Base-by-base conservation (phyloP, 2,329 filamentous ascomycete species). In the Stemphylium vesicarium region DNA sequence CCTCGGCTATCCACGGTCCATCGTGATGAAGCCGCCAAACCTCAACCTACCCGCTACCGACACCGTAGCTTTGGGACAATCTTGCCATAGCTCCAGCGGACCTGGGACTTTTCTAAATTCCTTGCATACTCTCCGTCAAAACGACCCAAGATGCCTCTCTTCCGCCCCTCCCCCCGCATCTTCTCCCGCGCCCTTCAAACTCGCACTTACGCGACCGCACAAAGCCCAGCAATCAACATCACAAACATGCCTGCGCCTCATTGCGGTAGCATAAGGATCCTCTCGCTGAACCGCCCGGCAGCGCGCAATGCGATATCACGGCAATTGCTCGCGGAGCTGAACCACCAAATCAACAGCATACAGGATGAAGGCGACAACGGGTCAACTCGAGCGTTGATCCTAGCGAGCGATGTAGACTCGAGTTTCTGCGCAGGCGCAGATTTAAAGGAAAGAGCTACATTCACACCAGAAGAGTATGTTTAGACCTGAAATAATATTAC, bases 381-480 rank as follows among this genome's bases (percentile, higher is more conserved):
- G 3, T 76, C 81, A 29, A 97, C 93, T 13, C 81, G 95, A 62
- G 94, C 91, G 2, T 75, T 99, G 64, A 85, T 99, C 36, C 68
- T 99, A 13, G 90, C 91, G 10, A 96, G 91, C 70, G 91, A 91
- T 36, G 84, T 91, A n/a, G 91, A 97, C 65, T 82, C 85, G 20
- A 89, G 88, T 67, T 99, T 99, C 76, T 99, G 95, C 76, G 92
- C 95, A 0, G 95, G 95, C 33, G 95, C 95, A 4, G 95, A 99
- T 73, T 78, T 99, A 68, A 98, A 97, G 74, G 94, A 97, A 81
- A 82, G 94, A 24, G 84, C 84, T 54, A 85, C 82, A 4, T 95
- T 97, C 77, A 88, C 85, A 1, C 83, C 82, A 57, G 85, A 92
- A 66, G 89, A 97, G 92, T 96, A 75, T 58, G 85, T 51, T 51